Evolutionary conservation across 345 rosid genomes (phyloP).

Genomic region (Moricandia arvensis): DNA sequence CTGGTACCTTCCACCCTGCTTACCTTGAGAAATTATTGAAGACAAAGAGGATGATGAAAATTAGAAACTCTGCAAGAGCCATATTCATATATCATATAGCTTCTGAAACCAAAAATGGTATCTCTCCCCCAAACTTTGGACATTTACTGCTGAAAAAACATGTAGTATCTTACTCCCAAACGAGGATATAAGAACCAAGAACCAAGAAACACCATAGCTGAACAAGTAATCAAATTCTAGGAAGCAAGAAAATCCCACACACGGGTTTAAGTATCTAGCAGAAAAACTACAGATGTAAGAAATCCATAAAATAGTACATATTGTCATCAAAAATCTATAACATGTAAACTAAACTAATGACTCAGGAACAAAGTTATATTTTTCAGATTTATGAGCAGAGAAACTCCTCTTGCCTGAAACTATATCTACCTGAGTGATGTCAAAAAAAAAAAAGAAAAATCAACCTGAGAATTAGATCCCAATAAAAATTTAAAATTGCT

Average conservation of each 20-base stretch:
- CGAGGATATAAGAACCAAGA: background rate
- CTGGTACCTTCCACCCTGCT: constrained; percentile 80
- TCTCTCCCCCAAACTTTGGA: background rate
- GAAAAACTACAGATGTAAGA: background rate
- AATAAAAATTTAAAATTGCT: background rate
- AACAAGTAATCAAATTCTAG: background rate
- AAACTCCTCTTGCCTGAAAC: no score
- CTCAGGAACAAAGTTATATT: background rate
- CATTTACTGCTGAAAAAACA: background rate
- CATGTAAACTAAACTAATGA: constrained; percentile 1
- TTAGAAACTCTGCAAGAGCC: constrained; percentile 17
- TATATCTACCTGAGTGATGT: background rate
- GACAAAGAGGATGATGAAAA: constrained; percentile 19
- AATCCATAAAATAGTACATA: background rate
- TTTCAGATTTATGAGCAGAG: background rate
- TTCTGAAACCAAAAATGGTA: background rate
- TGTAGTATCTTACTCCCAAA: background rate
- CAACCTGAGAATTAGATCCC: background rate
- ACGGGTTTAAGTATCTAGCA: background rate
- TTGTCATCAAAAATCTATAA: background rate
- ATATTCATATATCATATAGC: constrained; percentile 4
- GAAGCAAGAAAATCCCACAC: background rate
- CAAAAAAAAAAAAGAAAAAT: no score
- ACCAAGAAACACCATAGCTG: background rate
- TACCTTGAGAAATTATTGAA: constrained; percentile 54